Evolutionary conservation across 768 basidiomycete genomes (phyloP).

Genomic region (Psilocybe subaeruginosa): DNA sequence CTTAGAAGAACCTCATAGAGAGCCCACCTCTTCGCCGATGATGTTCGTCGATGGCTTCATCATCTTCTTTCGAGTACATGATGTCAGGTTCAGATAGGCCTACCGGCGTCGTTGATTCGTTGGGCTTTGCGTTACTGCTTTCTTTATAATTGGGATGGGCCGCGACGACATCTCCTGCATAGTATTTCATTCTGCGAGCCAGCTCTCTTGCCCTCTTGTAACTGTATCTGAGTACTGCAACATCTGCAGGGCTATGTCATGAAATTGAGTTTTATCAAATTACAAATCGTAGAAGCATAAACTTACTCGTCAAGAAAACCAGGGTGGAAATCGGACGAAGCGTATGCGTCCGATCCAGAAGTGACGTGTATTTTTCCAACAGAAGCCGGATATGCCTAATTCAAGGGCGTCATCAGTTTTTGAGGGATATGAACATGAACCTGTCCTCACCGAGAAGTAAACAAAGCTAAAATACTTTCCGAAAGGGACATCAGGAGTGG

Average conservation of each 20-base stretch:
- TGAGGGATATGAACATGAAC: background rate
- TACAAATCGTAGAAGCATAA: background rate
- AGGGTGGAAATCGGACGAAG: slow-evolving; percentile 46
- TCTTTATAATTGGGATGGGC: slow-evolving; percentile 40
- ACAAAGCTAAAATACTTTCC: slow-evolving; percentile 24
- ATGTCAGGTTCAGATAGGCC: slow-evolving; percentile 36
- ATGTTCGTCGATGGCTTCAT: slow-evolving; percentile 43
- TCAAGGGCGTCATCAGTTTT: background rate
- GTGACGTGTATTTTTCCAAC: slow-evolving; percentile 52
- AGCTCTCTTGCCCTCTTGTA: slow-evolving; percentile 63
- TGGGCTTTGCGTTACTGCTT: slow-evolving; percentile 32
- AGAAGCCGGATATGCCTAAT: slow-evolving; percentile 50
- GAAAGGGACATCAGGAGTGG: slow-evolving; percentile 16
- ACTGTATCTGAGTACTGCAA: slow-evolving; percentile 47
- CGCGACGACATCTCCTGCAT: slow-evolving; percentile 38
- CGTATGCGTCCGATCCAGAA: slow-evolving; percentile 41
- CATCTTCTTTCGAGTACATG: slow-evolving; percentile 40
- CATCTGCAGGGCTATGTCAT: slow-evolving; percentile 38
- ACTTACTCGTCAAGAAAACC: slow-evolving; percentile 48
- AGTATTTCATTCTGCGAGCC: slow-evolving; percentile 51
- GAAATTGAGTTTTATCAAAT: background rate
- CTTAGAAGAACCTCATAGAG: background rate
- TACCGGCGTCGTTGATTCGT: slow-evolving; percentile 29
- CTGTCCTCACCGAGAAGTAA: slow-evolving; percentile 19
- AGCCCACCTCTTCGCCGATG: slow-evolving; percentile 32